Evolutionary conservation across 345 rosid genomes (phyloP).

Genomic region (Microcos paniculata): DNA sequence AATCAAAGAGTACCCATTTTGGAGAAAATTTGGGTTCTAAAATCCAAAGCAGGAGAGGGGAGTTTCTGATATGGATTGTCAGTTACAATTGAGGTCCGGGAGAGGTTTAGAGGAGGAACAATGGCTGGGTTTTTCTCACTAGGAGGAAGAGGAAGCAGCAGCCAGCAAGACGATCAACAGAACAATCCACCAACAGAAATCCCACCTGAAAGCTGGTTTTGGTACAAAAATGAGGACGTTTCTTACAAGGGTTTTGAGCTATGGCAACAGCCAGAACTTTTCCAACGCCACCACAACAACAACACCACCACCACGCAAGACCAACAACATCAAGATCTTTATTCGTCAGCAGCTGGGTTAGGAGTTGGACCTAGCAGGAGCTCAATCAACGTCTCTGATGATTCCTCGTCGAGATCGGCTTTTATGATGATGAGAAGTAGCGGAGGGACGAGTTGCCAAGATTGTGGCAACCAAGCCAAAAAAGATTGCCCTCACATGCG

Average conservation of each 20-base stretch:
- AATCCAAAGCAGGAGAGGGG: neutral
- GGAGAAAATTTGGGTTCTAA: neutral
- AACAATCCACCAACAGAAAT: conserved; percentile 33
- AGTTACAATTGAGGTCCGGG: conserved; percentile 34
- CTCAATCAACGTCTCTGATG: conserved; percentile 52
- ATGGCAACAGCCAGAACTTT: conserved; percentile 51
- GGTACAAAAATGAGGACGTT: conserved; percentile 53
- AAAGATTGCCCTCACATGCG: conserved; percentile 76
- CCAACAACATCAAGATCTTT: conserved; percentile 62
- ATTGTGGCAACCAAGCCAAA: conserved; percentile 91
- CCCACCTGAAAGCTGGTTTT: conserved; percentile 51
- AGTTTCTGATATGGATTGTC: conserved; percentile 40
- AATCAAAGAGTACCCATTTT: conserved; percentile 3
- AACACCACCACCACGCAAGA: conserved; percentile 30
- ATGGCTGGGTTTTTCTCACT: conserved; percentile 74
- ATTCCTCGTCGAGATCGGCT: conserved; percentile 47
- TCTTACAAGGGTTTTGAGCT: conserved; percentile 51
- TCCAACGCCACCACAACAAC: conserved; percentile 36
- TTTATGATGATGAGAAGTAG: conserved; percentile 43
- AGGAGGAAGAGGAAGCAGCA: conserved; percentile 41
- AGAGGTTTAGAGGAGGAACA: conserved; percentile 44
- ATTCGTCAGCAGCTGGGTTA: conserved; percentile 48
- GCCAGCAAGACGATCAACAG: conserved; percentile 33
- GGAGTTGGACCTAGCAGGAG: conserved; percentile 47
- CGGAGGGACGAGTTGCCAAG: conserved; percentile 59